Evolutionary conservation across 2,329 filamentous ascomycete species (phyloP), one percentile per base, ranked within the genome.

Genomic region (Coleophoma cylindrospora): DNA sequence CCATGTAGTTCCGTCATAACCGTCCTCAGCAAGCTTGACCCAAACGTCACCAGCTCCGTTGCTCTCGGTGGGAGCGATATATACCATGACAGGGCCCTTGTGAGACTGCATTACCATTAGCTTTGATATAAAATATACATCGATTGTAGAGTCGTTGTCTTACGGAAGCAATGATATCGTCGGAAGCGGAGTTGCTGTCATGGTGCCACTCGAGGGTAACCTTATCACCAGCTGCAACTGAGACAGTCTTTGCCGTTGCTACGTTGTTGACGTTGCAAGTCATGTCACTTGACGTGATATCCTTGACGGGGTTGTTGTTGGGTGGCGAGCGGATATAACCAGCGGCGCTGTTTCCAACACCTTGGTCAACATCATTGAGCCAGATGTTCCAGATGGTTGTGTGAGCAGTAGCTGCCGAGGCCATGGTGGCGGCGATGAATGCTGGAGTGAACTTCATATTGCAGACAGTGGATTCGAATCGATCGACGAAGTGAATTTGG

Each of bases 201-300:
- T 79, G 75, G 51, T 79, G 69, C 77, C 78, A 82, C 57, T 80
- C 69, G 27, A 74, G 69, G 52, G 58, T 64, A 50, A 79, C 56
- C 58, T 70, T 69, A 57, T 76, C 73, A 53, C 77, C 77, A 14
- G 72, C 72, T 6, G 70, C 64, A n/a, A 72, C 70, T 32, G 63
- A 58, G 55, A 71, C 67, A 55, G 74, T 75, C 43, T 67, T 61
- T 34, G 62, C 69, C 37, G 67, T 59, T 40, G 61, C 68, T 48
- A 51, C 64, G 15, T 66, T 67, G 61, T 71, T 70, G 54, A 72
- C 66, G 62, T 74, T 74, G 67, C 73, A 76, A 53, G 66, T 70
- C 34, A 76, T 57, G 45, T 66, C 61, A 7, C 38, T 34, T 21
- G 54, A 58, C 22, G 57, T 61, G 43, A 66, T 58, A 47, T 66